Base-by-base conservation (phyloP, 2,329 filamentous ascomycete genomes). In the Scopulariopsis brevicaulis region DNA sequence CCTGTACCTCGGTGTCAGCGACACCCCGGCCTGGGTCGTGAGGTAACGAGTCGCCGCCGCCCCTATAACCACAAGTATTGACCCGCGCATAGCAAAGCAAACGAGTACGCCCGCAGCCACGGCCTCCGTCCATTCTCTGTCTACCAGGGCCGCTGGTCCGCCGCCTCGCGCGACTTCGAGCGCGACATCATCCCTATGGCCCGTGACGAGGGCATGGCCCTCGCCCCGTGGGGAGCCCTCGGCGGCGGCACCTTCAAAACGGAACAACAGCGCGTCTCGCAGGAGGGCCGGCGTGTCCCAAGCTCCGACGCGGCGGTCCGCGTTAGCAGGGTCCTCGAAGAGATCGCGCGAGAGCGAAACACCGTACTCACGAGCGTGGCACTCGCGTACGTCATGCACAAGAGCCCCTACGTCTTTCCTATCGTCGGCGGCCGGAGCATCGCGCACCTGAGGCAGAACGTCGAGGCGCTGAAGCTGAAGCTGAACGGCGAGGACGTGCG, bases 341-440 rank as follows among this genome's bases (percentile, higher is more conserved):
- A 68, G 32, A 77, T 87, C 53, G 76, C 77, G 53, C 62, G 64
- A 25, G 70, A 71, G 60, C 75, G 75, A 62, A 67, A 68, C 60
- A 75, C 73, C 2, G n/a, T 48, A n/a, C n/a, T 48, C 32, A 51
- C 32, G n/a, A 40, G 55, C 34, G 37, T 80, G 59, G 87, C 87
- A 10, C 70, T 91, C 25, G 87, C 87, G 2, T 91, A 91, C 65
- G 83, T 90, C 15, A 79, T 88, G 77, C 78, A 83, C 62, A 90
- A 90, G 71, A 74, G 84, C 0, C 81, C 85, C 0, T 83, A 89
- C 64, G 84, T 90, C 14, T 89, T 89, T 65, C 88, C 88, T 1
- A 83, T 91, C 48, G 75, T 90, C 4, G 87, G 87, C 12, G 84
- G 85, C 0, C 78, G 86, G 12, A 90, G 84, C 63, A 69, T 88